Conservation (phyloP, 805 yeast genomes). For the Ogataea siamensis region DNA sequence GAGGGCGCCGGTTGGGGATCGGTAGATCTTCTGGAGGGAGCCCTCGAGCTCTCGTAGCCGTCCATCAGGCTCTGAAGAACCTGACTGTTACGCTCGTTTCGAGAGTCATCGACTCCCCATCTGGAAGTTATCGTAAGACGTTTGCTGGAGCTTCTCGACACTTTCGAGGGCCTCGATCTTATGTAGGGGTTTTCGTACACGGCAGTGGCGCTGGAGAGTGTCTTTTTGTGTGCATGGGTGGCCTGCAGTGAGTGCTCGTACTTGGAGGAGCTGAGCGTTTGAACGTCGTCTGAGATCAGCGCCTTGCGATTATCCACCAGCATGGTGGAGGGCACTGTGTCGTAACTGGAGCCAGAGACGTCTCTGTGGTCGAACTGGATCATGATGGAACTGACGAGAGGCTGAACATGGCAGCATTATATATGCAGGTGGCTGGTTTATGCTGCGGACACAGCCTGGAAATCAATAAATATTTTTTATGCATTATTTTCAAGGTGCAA, state of each 20-base stretch:
- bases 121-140: constrained; percentile 12
- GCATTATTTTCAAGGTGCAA: constrained; percentile 1
- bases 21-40: too few species aligned
- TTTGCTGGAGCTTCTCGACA: constrained; percentile 5
- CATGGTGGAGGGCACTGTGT: constrained; percentile 8
- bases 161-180: neutral
- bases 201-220: neutral
- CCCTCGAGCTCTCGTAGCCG: constrained; percentile 5
- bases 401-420: constrained; percentile 1
- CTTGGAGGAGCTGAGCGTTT: constrained; percentile 5
- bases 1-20: too few species aligned
- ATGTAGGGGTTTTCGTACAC: constrained; percentile 7
- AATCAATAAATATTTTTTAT: constrained; percentile 1
- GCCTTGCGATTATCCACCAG: constrained; percentile 5
- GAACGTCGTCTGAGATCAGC: constrained; percentile 6
- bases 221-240: neutral
- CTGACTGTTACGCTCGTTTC: constrained; percentile 12
- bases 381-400: neutral
- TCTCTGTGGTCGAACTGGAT: neutral
- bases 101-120: constrained; percentile 14
- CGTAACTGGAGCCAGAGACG: constrained; percentile 7
- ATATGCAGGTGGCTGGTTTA: constrained; percentile 11
- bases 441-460: constrained; percentile 3
- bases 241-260: constrained; percentile 5
- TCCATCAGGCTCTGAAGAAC: constrained; percentile 13